A percentile compares a stretch with the other conserved stretches of the same genome.
Evolutionary conservation across 352 stramenopile species (phyloP).

Genomic region (Phytophthora niederhauseri): DNA sequence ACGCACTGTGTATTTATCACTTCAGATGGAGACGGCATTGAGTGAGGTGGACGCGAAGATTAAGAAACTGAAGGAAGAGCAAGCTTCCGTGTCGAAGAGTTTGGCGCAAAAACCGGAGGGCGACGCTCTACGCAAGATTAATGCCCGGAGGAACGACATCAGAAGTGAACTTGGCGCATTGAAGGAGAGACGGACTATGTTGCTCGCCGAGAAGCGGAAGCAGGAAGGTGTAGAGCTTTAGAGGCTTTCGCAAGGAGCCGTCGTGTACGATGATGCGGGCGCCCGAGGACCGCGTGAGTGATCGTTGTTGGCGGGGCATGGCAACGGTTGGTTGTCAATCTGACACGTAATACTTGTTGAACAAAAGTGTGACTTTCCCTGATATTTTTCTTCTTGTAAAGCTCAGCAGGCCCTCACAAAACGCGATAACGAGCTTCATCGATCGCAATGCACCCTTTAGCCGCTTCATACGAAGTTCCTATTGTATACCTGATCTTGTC

Average conservation of each 20-base stretch:
- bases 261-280: constrained; percentile 23
- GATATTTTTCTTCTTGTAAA: constrained; percentile 19
- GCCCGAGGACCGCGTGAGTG: neutral
- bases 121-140: constrained; percentile 83
- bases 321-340: constrained; percentile 27
- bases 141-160: constrained; percentile 84
- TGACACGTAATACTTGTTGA: constrained; percentile 36
- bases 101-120: constrained; percentile 76
- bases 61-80: constrained; percentile 81
- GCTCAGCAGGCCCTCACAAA: constrained; percentile 15
- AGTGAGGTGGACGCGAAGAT: constrained; percentile 86
- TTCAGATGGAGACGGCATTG: constrained; percentile 78
- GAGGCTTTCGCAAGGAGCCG: constrained; percentile 17
- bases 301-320: constrained; percentile 9
- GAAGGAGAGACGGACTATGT: constrained; percentile 82
- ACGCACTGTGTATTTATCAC: neutral
- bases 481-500: constrained; percentile 32
- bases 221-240: constrained; percentile 71
- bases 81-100: constrained; percentile 78
- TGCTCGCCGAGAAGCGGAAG: constrained; percentile 82
- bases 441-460: constrained; percentile 11
- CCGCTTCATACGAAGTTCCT: constrained; percentile 23
- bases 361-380: constrained; percentile 41
- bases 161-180: constrained; percentile 83
- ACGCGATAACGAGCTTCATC: constrained; percentile 13